These are phyloP conservation scores for Malassezia obtusa DNA, from an alignment of 1,284 basidiomycete species.

Conservation along the genomic window DNA sequence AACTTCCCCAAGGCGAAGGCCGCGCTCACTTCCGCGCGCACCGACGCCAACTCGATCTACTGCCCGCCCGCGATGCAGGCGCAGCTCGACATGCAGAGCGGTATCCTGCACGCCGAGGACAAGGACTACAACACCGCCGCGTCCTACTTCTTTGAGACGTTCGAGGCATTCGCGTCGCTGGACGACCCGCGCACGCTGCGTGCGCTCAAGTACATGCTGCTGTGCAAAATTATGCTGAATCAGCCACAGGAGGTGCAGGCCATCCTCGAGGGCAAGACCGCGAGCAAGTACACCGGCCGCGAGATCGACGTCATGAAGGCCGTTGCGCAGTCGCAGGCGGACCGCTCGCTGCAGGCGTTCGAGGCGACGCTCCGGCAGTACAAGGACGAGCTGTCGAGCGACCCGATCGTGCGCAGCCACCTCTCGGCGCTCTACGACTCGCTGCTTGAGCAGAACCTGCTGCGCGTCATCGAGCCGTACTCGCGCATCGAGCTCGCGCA, in stretches of 20 bases:
- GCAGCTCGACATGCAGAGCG: slow-evolving; percentile 79
- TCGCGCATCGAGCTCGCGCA: slow-evolving; percentile 80
- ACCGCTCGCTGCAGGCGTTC: slow-evolving; percentile 77
- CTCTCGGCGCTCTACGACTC: slow-evolving; percentile 88
- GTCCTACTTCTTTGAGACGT: slow-evolving; percentile 95
- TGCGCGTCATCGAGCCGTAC: slow-evolving; percentile 91
- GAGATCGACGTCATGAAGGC: slow-evolving; percentile 93
- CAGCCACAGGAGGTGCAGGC: slow-evolving; percentile 82
- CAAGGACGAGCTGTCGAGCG: slow-evolving; percentile 78
- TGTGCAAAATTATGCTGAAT: slow-evolving; percentile 97
- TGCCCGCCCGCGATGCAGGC: slow-evolving; percentile 89
- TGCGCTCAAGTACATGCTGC: slow-evolving; percentile 90
- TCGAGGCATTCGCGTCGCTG: slow-evolving; percentile 69
- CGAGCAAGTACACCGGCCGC: slow-evolving; percentile 64
- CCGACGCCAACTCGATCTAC: slow-evolving; percentile 93
- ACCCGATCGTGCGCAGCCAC: slow-evolving; percentile 86
- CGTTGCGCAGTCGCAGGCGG: slow-evolving; percentile 83
- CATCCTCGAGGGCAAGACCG: slow-evolving; percentile 75
- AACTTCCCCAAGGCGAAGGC: slow-evolving; percentile 92
- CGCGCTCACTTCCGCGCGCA: slow-evolving; percentile 79
- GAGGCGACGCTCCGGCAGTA: slow-evolving; percentile 79
- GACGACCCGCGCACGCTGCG: slow-evolving; percentile 59
- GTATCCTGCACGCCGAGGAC: slow-evolving; percentile 87
- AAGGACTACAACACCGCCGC: slow-evolving; percentile 95
- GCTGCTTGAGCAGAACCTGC: slow-evolving; percentile 82